Conservation (phyloP, 805 yeast species). For the Wickerhamiella parazyma region DNA sequence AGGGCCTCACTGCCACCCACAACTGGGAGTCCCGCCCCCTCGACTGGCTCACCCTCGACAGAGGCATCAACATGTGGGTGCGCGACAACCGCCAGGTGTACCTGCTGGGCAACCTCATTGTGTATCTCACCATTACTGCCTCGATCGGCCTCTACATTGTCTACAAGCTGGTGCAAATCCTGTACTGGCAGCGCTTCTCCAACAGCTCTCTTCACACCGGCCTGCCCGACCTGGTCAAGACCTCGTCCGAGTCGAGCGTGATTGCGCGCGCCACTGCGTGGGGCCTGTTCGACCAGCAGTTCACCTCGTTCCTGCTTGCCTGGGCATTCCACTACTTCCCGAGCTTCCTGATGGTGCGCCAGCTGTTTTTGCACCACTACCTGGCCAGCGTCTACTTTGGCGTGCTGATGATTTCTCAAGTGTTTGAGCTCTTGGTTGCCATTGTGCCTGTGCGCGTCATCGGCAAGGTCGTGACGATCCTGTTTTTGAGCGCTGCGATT, state of each 20-base stretch:
- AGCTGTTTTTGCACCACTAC: slow-evolving; percentile 85
- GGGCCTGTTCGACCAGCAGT: slow-evolving; percentile 24
- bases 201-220: background rate
- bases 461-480: slow-evolving; percentile 30
- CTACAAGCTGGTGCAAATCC: slow-evolving; percentile 21
- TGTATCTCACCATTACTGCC: slow-evolving; percentile 37
- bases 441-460: slow-evolving; percentile 14
- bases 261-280: slow-evolving; percentile 14
- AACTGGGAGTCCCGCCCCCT: slow-evolving; percentile 40
- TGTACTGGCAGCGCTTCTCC: slow-evolving; percentile 29
- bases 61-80: slow-evolving; percentile 49
- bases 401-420: slow-evolving; percentile 58
- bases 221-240: slow-evolving; percentile 4
- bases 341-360: slow-evolving; percentile 73
- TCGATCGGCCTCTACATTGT: slow-evolving; percentile 22
- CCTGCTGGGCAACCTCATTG: slow-evolving; percentile 48
- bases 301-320: slow-evolving; percentile 38
- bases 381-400: slow-evolving; percentile 87
- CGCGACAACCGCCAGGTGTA: slow-evolving; percentile 36
- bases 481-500: slow-evolving; percentile 37
- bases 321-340: slow-evolving; percentile 49
- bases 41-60: slow-evolving; percentile 46
- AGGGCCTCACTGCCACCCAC: slow-evolving; percentile 36
- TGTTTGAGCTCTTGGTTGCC: slow-evolving; percentile 25
- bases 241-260: background rate